phyloP scores from a whole-genome alignment of 306 rosid species.

The Geum urbanum region DNA sequence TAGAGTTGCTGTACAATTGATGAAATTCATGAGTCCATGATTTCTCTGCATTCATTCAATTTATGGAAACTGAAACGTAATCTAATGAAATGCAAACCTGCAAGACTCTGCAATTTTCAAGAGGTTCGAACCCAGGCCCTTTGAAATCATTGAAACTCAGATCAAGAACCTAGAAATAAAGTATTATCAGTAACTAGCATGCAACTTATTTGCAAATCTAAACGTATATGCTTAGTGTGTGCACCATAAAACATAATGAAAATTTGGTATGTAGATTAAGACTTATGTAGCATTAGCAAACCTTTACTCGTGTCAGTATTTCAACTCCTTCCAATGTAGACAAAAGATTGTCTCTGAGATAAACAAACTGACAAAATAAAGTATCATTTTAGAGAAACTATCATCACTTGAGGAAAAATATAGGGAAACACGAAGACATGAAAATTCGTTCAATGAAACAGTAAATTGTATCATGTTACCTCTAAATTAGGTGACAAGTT shows the following conservation, averaged over 20 bases:
- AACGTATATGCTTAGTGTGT: slow-evolving; percentile 9
- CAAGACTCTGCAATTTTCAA: slow-evolving; percentile 80
- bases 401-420: not conserved
- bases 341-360: slow-evolving; percentile 92
- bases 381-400: slow-evolving; percentile 20
- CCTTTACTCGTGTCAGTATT: slow-evolving; percentile 90
- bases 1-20: slow-evolving; percentile 72
- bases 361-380: slow-evolving; percentile 70
- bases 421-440: not conserved
- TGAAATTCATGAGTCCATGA: slow-evolving; percentile 15
- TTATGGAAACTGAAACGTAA: slow-evolving; percentile 20
- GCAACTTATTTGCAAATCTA: slow-evolving; percentile 18
- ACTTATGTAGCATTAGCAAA: slow-evolving; percentile 25
- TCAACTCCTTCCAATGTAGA: slow-evolving; percentile 94
- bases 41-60: not conserved
- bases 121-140: slow-evolving; percentile 99
- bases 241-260: not conserved
- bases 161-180: slow-evolving; percentile 79
- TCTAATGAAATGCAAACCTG: slow-evolving; percentile 53
- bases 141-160: slow-evolving; percentile 96
- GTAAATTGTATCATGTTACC: slow-evolving; percentile 44
- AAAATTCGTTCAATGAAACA: not conserved
- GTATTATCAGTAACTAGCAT: slow-evolving; percentile 24
- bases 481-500: slow-evolving; percentile 89
- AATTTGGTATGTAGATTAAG: not conserved